These are phyloP conservation scores for Pelargonium cotyledonis DNA, from an alignment of 441 rosid species.

Conservation along the genomic window DNA sequence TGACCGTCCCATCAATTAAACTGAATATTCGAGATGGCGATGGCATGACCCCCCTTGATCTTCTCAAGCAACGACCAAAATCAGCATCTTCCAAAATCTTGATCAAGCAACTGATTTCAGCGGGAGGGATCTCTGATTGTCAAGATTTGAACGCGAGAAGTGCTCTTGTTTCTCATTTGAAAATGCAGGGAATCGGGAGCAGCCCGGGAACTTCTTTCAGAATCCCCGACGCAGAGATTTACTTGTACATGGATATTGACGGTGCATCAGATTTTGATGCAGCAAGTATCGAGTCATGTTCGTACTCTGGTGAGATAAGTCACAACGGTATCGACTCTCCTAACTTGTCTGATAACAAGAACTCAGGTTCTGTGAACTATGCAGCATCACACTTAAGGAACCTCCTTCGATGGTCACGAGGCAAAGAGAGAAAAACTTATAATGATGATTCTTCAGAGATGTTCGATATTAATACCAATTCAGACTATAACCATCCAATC, in stretches of 20 bases:
- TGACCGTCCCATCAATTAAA: conserved; percentile 48
- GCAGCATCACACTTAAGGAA: conserved; percentile 55
- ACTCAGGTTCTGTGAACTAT: conserved; percentile 34
- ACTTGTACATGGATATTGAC: conserved; percentile 52
- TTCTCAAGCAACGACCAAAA: conserved; percentile 61
- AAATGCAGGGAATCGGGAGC: conserved; percentile 48
- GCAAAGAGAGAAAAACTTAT: conserved; percentile 37
- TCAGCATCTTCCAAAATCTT: conserved; percentile 65
- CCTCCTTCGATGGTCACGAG: conserved; percentile 60
- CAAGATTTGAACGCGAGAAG: conserved; percentile 32
- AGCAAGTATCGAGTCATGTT: conserved; percentile 41
- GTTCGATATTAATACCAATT: conserved; percentile 17
- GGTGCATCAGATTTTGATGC: conserved; percentile 21
- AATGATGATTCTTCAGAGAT: conserved; percentile 28
- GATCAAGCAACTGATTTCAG: conserved; percentile 71
- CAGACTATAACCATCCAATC: conserved; percentile 29
- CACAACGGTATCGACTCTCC: conserved; percentile 22
- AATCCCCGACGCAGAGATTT: conserved; percentile 84
- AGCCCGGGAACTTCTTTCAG: conserved; percentile 87
- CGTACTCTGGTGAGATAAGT: conserved; percentile 43
- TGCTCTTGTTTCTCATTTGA: conserved; percentile 40
- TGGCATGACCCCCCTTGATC: conserved; percentile 78
- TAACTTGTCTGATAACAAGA: conserved; percentile 7
- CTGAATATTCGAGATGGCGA: conserved; percentile 56
- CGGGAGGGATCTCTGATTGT: conserved; percentile 63